Evolutionary conservation across 805 yeast genomes (phyloP).

Genomic region (Yarrowia deformans): DNA sequence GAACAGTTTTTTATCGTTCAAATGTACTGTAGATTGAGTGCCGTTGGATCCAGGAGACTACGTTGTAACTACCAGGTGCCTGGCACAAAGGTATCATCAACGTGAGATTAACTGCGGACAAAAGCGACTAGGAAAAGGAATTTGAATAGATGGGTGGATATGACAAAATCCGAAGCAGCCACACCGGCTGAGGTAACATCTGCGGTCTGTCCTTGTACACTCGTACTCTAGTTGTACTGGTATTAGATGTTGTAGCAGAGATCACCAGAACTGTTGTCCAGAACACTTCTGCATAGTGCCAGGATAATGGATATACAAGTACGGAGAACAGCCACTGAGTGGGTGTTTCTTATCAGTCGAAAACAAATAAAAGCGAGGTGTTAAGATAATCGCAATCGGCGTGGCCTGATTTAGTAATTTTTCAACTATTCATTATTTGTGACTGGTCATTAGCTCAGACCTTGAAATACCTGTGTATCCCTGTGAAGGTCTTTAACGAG

Average conservation of each 20-base stretch:
- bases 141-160: neutral
- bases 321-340: no score
- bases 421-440: neutral
- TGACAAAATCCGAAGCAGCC: neutral
- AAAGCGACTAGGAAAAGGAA: neutral
- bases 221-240: no score
- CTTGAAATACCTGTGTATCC: no score
- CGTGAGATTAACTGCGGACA: no score
- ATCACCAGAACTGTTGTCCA: neutral
- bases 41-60: neutral
- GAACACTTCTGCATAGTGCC: neutral
- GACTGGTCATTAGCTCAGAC: no score
- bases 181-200: neutral
- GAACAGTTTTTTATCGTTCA: neutral
- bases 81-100: no score
- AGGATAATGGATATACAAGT: neutral
- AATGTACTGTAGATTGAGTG: neutral
- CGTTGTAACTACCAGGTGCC: neutral
- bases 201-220: no score
- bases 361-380: neutral
- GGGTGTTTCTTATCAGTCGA: no score
- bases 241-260: neutral
- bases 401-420: neutral
- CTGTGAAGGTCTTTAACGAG: no score
- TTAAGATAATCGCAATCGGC: neutral